Percentiles rank a stretch among this genome's conserved stretches.
Evolutionary conservation across 495 filamentous ascomycete genomes (phyloP).

Genomic region (Penicillium riverlandense): DNA sequence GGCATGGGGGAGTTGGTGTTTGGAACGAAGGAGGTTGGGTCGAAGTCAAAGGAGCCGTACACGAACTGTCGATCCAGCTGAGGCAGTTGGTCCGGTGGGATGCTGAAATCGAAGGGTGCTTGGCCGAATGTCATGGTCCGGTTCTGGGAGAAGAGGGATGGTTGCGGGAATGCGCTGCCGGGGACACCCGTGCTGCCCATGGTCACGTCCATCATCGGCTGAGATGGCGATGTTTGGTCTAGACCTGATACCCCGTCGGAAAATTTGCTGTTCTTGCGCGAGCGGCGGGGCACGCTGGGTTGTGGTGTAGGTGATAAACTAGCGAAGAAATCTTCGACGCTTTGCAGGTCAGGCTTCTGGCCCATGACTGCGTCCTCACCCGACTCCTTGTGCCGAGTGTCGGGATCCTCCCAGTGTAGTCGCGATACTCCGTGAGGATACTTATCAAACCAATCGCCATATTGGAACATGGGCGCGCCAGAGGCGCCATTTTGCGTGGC

Average conservation of each 20-base stretch:
- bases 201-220: slow-evolving; percentile 25
- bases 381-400: slow-evolving; percentile 58
- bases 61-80: slow-evolving; percentile 74
- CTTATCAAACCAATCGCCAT: slow-evolving; percentile 95
- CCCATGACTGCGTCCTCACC: slow-evolving; percentile 76
- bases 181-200: slow-evolving; percentile 28
- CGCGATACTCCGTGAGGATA: slow-evolving; percentile 89
- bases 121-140: slow-evolving; percentile 31
- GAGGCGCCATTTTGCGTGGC: slow-evolving; percentile 47
- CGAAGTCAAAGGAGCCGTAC: slow-evolving; percentile 66
- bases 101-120: slow-evolving; percentile 31
- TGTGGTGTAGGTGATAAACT: slow-evolving; percentile 64
- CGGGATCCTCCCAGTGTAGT: slow-evolving; percentile 75
- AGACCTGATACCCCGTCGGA: slow-evolving; percentile 18
- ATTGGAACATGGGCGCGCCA: slow-evolving; percentile 70
- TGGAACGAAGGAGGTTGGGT: slow-evolving; percentile 35
- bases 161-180: slow-evolving; percentile 39
- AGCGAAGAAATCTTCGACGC: slow-evolving; percentile 91
- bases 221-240: slow-evolving; percentile 23
- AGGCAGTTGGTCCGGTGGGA: slow-evolving; percentile 40
- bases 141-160: slow-evolving; percentile 27
- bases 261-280: slow-evolving; percentile 27
- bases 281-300: slow-evolving; percentile 32
- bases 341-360: slow-evolving; percentile 82
- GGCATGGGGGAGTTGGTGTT: slow-evolving; percentile 20